These are phyloP conservation scores for Trebouxiophyceae sp. DNA, from an alignment of 163 green algal genomes.

Conservation along the genomic window DNA sequence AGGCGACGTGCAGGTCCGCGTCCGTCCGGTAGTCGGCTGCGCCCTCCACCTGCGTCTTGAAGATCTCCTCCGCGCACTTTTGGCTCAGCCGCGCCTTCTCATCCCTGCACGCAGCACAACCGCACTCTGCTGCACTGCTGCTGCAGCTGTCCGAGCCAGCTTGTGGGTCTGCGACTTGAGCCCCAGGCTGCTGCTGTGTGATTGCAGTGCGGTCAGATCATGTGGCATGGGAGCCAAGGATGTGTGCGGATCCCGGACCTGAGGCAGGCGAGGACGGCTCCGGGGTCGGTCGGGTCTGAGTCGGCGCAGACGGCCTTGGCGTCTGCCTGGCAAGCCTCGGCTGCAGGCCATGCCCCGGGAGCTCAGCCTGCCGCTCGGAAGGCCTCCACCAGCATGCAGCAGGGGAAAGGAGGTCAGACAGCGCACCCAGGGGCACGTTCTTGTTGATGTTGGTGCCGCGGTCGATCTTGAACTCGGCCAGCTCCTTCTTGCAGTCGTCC, in stretches of 20 bases:
- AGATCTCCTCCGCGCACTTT: slow-evolving; percentile 35
- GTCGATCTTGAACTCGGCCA: slow-evolving; percentile 61
- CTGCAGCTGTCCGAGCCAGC: too few species aligned
- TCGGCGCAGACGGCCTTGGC: slow-evolving; percentile 50
- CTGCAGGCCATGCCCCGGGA: slow-evolving; percentile 34
- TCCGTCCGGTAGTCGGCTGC: slow-evolving; percentile 61
- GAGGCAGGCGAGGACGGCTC: slow-evolving; percentile 50
- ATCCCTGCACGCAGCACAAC: slow-evolving; percentile 24
- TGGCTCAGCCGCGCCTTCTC: slow-evolving; percentile 27
- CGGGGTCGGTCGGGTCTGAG: slow-evolving; percentile 22
- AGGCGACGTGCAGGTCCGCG: slow-evolving; percentile 50
- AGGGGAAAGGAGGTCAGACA: too few species aligned
- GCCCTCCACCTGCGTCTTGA: slow-evolving; percentile 38
- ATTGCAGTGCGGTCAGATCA: too few species aligned
- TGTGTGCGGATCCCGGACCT: too few species aligned
- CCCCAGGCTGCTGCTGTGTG: too few species aligned
- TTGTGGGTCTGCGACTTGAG: too few species aligned
- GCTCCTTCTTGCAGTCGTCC: slow-evolving; percentile 41
- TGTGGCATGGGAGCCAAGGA: too few species aligned
- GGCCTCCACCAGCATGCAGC: too few species aligned
- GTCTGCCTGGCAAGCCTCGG: slow-evolving; percentile 57
- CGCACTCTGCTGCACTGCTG: not conserved
- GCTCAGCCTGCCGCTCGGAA: too few species aligned
- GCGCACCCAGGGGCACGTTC: slow-evolving; percentile 60
- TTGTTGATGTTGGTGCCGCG: slow-evolving; percentile 66